phyloP scores from a whole-genome alignment of 2,329 filamentous ascomycete genomes.

The Pseudogymnoascus sp. region DNA sequence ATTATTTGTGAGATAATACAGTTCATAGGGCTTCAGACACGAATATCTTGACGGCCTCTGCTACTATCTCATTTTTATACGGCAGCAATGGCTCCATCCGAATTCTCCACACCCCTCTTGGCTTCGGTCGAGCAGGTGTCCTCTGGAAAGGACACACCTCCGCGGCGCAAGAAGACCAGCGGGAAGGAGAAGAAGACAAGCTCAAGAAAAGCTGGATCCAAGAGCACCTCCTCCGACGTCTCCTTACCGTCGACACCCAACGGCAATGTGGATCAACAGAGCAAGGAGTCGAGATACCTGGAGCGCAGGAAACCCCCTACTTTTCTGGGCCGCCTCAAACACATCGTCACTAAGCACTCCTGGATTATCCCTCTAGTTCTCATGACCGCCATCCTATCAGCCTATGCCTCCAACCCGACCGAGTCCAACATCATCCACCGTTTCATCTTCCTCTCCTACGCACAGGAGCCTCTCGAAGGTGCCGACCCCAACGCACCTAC shows the following conservation, averaged over 20 bases:
- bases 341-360: conserved; percentile 48
- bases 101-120: not conserved
- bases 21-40: not conserved
- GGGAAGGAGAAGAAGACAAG: conserved; percentile 2
- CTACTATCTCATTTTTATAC: not conserved
- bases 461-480: conserved; percentile 49
- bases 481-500: conserved; percentile 39
- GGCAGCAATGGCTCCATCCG: not conserved
- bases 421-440: conserved; percentile 69
- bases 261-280: not conserved
- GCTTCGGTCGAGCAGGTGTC: not conserved
- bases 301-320: conserved; percentile 29
- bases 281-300: conserved; percentile 25
- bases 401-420: conserved; percentile 69
- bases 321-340: conserved; percentile 42
- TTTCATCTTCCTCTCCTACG: conserved; percentile 88
- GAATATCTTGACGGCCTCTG: not conserved
- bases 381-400: conserved; percentile 52
- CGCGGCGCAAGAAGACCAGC: not conserved
- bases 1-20: not conserved
- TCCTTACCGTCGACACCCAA: not conserved
- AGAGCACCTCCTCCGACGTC: not conserved
- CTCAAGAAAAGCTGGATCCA: not conserved
- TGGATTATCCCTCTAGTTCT: conserved; percentile 62
- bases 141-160: not conserved